These are phyloP conservation scores for Tuctoria greenei DNA, from an alignment of 176 grass and related monocot species.

Conservation along the genomic window DNA sequence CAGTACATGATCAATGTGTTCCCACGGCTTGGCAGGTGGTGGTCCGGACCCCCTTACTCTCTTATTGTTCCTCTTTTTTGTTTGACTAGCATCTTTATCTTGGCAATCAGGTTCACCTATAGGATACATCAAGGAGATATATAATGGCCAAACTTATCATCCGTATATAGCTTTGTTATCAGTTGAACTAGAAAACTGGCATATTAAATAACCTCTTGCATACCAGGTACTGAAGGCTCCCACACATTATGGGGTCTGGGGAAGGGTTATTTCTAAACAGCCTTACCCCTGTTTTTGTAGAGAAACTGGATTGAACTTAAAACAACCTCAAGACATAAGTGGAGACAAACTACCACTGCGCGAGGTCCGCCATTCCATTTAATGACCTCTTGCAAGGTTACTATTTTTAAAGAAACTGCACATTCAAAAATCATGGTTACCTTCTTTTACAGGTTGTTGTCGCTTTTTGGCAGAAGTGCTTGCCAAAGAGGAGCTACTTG, in stretches of 20 bases:
- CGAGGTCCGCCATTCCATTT: no score
- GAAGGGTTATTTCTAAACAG: no score
- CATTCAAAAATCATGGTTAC: constrained; percentile 37
- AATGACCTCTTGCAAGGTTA: constrained; percentile 28
- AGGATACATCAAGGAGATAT: constrained; percentile 19
- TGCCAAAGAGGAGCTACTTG: constrained; percentile 37
- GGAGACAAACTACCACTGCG: no score
- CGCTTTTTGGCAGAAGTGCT: constrained; percentile 58
- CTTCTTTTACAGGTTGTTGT: constrained; percentile 56
- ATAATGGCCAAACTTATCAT: constrained; percentile 1
- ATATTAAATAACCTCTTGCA: constrained; percentile 30
- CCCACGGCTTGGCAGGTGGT: constrained; percentile 54
- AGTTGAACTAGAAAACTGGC: not conserved
- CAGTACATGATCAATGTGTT: constrained; percentile 82
- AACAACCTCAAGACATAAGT: no score
- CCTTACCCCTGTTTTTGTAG: no score
- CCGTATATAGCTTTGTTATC: constrained; percentile 7
- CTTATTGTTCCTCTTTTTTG: constrained; percentile 67
- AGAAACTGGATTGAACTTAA: no score
- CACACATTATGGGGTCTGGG: no score
- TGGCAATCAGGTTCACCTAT: constrained; percentile 46
- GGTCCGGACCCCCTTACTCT: constrained; percentile 61
- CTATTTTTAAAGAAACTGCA: not conserved
- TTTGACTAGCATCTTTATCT: constrained; percentile 43
- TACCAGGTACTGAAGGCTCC: no score